Evolutionary conservation across 495 filamentous ascomycete genomes (phyloP).

Genomic region (Delitschia confertaspora): DNA sequence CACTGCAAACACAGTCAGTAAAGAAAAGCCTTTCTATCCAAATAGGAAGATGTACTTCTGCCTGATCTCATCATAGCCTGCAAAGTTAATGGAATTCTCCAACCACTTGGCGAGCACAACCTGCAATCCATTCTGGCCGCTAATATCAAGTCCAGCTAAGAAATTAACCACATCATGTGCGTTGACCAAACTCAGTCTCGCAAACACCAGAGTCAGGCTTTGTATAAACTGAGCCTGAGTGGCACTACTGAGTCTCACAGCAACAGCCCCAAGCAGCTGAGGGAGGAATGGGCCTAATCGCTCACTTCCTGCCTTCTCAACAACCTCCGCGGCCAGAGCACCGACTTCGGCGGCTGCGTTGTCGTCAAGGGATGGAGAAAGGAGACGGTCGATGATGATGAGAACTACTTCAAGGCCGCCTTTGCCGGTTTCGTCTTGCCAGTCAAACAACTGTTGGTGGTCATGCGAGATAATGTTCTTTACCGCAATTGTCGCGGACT

Average conservation of each 20-base stretch:
- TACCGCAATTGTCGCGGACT: conserved; percentile 75
- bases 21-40: neutral
- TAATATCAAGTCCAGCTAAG: conserved; percentile 70
- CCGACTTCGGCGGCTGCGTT: conserved; percentile 93
- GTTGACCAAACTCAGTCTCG: conserved; percentile 71
- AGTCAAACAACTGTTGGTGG: conserved; percentile 74
- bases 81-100: conserved; percentile 91
- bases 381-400: conserved; percentile 85
- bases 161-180: conserved; percentile 89
- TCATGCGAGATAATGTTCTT: conserved; percentile 84
- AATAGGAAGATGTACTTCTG: conserved; percentile 59
- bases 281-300: conserved; percentile 80
- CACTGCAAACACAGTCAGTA: conserved; percentile 46
- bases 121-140: conserved; percentile 64
- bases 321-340: conserved; percentile 84
- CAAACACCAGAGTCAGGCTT: conserved; percentile 90
- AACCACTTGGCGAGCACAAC: conserved; percentile 92
- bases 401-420: conserved; percentile 82
- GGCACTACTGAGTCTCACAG: conserved; percentile 72
- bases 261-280: conserved; percentile 85
- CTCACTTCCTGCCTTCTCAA: conserved; percentile 86
- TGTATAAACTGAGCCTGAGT: conserved; percentile 78
- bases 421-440: conserved; percentile 65
- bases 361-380: conserved; percentile 73
- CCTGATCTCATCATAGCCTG: conserved; percentile 90